These are phyloP conservation scores for Coemansia sp. DNA, from an alignment of 192 early-diverging fungal genomes.

Conservation along the genomic window DNA sequence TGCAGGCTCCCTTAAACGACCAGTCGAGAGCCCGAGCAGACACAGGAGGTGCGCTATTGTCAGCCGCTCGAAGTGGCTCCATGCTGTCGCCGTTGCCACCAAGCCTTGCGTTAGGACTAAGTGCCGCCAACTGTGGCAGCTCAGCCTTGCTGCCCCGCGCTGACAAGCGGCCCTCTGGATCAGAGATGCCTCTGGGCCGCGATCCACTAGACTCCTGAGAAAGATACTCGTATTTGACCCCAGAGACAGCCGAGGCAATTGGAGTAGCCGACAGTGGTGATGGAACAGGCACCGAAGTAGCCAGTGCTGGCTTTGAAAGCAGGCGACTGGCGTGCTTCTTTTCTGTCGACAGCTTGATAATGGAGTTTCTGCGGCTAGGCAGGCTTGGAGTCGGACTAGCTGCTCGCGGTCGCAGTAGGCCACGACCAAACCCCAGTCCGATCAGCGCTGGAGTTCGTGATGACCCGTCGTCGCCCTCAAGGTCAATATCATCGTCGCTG, in stretches of 20 bases:
- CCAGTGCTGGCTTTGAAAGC: slow-evolving; percentile 13
- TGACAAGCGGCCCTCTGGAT: slow-evolving; percentile 33
- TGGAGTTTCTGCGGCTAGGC: slow-evolving; percentile 10
- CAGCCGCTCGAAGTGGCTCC: neutral
- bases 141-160: slow-evolving; percentile 15
- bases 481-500: slow-evolving; percentile 63
- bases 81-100: neutral
- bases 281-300: slow-evolving; percentile 10
- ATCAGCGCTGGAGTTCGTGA: slow-evolving; percentile 40
- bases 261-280: slow-evolving; percentile 17
- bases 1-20: neutral
- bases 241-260: slow-evolving; percentile 17
- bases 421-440: slow-evolving; percentile 15
- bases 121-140: neutral
- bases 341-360: neutral
- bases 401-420: slow-evolving; percentile 11
- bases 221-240: slow-evolving; percentile 13
- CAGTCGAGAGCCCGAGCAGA: slow-evolving; percentile 11
- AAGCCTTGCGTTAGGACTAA: neutral
- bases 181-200: slow-evolving; percentile 35
- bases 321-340: neutral
- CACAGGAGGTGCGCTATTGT: neutral
- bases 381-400: slow-evolving; percentile 14
- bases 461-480: slow-evolving; percentile 64
- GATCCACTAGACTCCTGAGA: slow-evolving; percentile 5